phyloP scores from a whole-genome alignment of 441 rosid species.

The Populus hybrid region DNA sequence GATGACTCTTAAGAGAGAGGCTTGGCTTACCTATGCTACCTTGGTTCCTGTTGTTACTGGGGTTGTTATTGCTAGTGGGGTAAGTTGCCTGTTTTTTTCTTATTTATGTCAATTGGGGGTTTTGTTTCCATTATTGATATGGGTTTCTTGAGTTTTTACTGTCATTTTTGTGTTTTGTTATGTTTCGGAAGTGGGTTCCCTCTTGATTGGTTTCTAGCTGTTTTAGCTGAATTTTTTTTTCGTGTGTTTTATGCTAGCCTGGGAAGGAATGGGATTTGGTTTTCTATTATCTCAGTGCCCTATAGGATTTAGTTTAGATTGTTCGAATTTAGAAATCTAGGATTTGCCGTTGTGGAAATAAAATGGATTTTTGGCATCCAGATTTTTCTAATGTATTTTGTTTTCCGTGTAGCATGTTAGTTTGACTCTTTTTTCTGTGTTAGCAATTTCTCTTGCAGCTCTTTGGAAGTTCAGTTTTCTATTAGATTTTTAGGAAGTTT shows the following conservation, averaged over 20 bases:
- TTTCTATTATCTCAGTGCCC: background rate
- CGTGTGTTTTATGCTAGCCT: background rate
- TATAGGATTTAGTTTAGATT: background rate
- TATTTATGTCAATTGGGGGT: background rate
- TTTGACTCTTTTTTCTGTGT: too few species aligned
- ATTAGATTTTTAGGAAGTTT: background rate
- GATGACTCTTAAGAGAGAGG: constrained; percentile 75
- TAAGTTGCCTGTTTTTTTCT: background rate
- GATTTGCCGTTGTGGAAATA: background rate
- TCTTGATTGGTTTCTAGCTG: background rate
- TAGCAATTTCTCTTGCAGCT: background rate
- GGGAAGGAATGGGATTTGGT: background rate
- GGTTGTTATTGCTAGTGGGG: constrained; percentile 52
- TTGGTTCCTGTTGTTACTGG: constrained; percentile 87
- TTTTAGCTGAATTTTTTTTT: background rate
- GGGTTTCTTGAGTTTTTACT: background rate
- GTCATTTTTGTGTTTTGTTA: background rate
- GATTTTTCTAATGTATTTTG: background rate
- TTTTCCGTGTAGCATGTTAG: background rate
- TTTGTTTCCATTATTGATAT: background rate
- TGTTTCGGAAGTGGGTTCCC: background rate
- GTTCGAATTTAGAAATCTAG: background rate
- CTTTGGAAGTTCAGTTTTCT: background rate
- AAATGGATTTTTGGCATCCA: background rate
- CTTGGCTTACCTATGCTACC: constrained; percentile 85